Evolutionary conservation across 768 basidiomycete genomes (phyloP).

Genomic region (Candolleomyces eurysporus): DNA sequence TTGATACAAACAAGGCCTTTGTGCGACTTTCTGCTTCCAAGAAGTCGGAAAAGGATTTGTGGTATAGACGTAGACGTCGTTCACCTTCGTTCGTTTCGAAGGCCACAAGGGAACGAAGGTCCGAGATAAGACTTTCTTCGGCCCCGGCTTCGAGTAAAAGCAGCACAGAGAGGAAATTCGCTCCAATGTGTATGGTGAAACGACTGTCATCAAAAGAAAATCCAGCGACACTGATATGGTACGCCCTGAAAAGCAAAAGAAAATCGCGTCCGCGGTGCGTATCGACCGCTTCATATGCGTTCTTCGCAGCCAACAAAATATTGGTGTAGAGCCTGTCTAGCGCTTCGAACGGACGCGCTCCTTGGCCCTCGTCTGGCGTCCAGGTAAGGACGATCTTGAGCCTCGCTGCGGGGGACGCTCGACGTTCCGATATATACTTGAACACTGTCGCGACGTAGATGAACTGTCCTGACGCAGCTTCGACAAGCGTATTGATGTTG

Average conservation of each 20-base stretch:
- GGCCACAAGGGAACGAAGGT: background rate
- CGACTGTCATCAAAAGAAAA: too few species aligned
- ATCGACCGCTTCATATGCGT: background rate
- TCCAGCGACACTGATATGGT: too few species aligned
- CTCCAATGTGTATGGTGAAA: too few species aligned
- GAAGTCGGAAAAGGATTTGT: background rate
- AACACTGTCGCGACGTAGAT: slow-evolving; percentile 5
- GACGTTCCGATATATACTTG: background rate
- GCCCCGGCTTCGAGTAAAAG: too few species aligned
- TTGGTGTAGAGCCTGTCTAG: background rate
- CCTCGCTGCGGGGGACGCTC: background rate
- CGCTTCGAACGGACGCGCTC: background rate
- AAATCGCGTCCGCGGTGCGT: background rate
- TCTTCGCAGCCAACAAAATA: background rate
- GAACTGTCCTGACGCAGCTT: slow-evolving; percentile 4
- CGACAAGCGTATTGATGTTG: background rate
- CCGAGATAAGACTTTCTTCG: background rate
- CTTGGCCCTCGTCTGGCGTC: background rate
- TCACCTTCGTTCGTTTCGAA: too few species aligned
- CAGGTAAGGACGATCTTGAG: background rate
- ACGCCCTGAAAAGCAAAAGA: background rate
- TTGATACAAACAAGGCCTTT: too few species aligned
- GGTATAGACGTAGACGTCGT: background rate
- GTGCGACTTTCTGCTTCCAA: background rate
- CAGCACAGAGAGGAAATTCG: too few species aligned